phyloP scores from a whole-genome alignment of 1,284 basidiomycete genomes.

The Takashimella tepidaria region DNA sequence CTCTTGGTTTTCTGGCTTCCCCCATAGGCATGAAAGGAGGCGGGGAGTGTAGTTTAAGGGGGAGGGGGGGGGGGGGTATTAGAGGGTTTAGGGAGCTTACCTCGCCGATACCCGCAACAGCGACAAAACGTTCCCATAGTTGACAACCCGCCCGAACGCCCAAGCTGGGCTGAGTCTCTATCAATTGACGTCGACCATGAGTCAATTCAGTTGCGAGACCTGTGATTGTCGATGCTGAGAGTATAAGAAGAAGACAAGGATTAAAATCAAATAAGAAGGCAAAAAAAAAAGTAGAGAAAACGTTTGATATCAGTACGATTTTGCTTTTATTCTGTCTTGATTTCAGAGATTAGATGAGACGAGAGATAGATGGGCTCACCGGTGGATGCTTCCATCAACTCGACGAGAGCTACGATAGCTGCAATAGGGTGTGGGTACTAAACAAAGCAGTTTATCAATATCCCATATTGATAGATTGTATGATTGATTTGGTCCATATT shows the following conservation, averaged over 20 bases:
- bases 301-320: too few relatives aligned
- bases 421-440: constrained; percentile 47
- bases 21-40: too few relatives aligned
- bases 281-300: background rate
- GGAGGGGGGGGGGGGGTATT: background rate
- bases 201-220: constrained; percentile 42
- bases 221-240: constrained; percentile 44
- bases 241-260: background rate
- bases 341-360: background rate
- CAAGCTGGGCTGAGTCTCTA: constrained; percentile 40
- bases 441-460: too few relatives aligned
- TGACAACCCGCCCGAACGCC: constrained; percentile 48
- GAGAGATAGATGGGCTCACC: constrained; percentile 22
- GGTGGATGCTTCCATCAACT: constrained; percentile 45
- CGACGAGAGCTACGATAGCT: constrained; percentile 47
- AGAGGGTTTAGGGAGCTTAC: constrained; percentile 16
- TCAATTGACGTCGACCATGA: constrained; percentile 33
- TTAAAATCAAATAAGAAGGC: too few relatives aligned
- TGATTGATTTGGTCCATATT: too few relatives aligned
- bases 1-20: too few relatives aligned
- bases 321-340: background rate
- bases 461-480: too few relatives aligned
- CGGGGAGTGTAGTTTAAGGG: too few relatives aligned
- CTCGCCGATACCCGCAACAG: constrained; percentile 32
- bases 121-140: constrained; percentile 46